phyloP scores from a whole-genome alignment of 768 basidiomycete species.

The Chiua virens region DNA sequence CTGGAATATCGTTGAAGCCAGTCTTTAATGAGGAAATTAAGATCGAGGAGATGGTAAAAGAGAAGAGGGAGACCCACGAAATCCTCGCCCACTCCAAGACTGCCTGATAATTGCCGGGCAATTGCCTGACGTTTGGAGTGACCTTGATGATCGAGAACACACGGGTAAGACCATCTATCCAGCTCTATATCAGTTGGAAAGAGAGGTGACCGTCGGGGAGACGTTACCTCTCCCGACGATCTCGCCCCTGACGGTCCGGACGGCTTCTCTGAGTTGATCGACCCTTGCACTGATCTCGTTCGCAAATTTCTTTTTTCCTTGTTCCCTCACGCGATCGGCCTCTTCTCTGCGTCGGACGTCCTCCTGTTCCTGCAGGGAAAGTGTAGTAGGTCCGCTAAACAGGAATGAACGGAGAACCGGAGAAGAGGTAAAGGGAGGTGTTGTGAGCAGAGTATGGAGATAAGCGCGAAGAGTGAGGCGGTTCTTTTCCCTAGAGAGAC shows the following conservation, averaged over 20 bases:
- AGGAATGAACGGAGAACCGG: constrained; percentile 87
- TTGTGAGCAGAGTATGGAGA: constrained; percentile 75
- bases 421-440: constrained; percentile 74
- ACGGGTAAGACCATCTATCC: constrained; percentile 79
- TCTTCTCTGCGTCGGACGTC: constrained; percentile 83
- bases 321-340: constrained; percentile 83
- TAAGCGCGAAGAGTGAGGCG: constrained; percentile 91
- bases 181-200: constrained; percentile 4
- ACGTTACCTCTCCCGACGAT: constrained; percentile 77
- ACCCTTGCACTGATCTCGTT: constrained; percentile 85
- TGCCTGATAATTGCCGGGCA: constrained; percentile 84
- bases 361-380: constrained; percentile 71
- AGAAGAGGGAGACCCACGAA: constrained; percentile 61
- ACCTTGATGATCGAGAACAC: constrained; percentile 88
- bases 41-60: neutral
- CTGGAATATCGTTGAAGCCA: constrained; percentile 96
- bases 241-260: constrained; percentile 90
- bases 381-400: constrained; percentile 66
- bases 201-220: neutral
- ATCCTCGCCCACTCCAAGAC: constrained; percentile 97
- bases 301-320: constrained; percentile 82
- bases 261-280: constrained; percentile 78
- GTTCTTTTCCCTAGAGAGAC: constrained; percentile 90
- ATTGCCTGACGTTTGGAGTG: constrained; percentile 69
- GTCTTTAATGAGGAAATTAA: constrained; percentile 42